Conservation (phyloP, 306 rosid species). For the Gastrolobium bilobum region DNA sequence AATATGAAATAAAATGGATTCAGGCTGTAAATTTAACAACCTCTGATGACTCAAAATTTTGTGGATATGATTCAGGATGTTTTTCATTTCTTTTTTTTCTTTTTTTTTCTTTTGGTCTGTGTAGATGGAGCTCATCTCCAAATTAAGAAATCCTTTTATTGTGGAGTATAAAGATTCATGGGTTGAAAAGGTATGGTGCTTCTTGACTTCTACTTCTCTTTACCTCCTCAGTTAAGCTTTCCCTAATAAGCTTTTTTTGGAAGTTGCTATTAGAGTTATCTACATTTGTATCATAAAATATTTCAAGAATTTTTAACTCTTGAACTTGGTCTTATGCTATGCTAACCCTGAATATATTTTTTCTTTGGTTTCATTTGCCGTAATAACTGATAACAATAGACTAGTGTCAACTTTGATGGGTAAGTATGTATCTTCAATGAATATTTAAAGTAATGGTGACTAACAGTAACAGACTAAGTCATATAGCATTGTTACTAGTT, state of each 20-base stretch:
- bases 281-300: conserved; percentile 1
- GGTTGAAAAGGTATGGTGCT: conserved; percentile 84
- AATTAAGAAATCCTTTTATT: conserved; percentile 83
- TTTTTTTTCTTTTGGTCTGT: conserved; percentile 31
- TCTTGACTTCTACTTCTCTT: conserved; percentile 13
- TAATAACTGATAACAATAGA: conserved; percentile 3
- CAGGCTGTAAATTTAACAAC: conserved; percentile 11
- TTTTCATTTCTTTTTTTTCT: conserved; percentile 5
- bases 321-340: conserved; percentile 13
- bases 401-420: conserved; percentile 13
- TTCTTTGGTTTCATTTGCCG: conserved; percentile 1
- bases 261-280: conserved; percentile 12
- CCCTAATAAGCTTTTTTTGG: conserved; percentile 23
- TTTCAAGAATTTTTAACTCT: conserved; percentile 26
- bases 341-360: background rate
- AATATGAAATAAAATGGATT: conserved; percentile 14
- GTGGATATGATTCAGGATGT: conserved; percentile 1
- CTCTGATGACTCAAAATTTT: conserved; percentile 33
- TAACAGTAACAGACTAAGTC: background rate
- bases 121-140: conserved; percentile 94
- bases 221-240: conserved; percentile 8
- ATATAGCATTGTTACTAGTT: conserved; percentile 21
- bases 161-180: conserved; percentile 98
- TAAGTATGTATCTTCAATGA: conserved; percentile 17
- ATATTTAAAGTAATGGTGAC: conserved; percentile 4